Evolutionary conservation across 108 stramenopile genomes (phyloP), one percentile per base, ranked within the genome.

Genomic region (Cylindrotheca fusiformis): DNA sequence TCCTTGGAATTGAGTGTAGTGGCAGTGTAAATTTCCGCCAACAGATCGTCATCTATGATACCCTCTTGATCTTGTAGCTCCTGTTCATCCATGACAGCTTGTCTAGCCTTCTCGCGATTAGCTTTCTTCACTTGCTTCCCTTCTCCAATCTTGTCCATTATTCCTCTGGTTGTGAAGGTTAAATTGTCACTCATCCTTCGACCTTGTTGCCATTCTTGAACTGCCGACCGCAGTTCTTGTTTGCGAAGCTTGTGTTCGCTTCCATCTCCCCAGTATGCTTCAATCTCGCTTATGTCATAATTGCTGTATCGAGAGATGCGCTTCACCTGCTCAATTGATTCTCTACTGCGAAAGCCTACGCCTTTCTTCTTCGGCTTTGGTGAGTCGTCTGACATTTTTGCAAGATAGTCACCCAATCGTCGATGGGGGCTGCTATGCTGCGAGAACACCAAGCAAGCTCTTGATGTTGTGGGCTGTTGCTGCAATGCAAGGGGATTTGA

Each of bases 11-110:
- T 22, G 6, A 19, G 31, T n/a, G 64, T 51, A 21, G 64, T 66
- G 28, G 58, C n/a, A 2, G 50, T 20, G 46, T 73, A 73, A 14
- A 73, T 55, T 26, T 65, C 72, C 4, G 64, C 64, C 65, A 73
- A 24, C 24, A 73, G 50, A 26, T 73, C 72, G 29, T 65, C 64
- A 25, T 73, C 65, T 2, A 31, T n/a, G 29, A 66, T n/a, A 10
- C 72, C 72, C 44, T 73, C 72, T 4, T 50, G 19, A 23, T 60
- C 21, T 32, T 73, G 72, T 5, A 73, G 47, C 28, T 65, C 57
- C 32, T 73, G 72, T 63, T 73, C 72, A 19, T 73, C 72, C 58
- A 73, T n/a, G 1, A 73, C 72, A 19, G 72, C 72, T 32, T 14
- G 25, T 36, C 58, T 48, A 6, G 72, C 23, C 12, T 26, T 31